These are phyloP conservation scores for Thielaviopsis ethacetica DNA, from an alignment of 2,329 filamentous ascomycete species.

Conservation along the genomic window DNA sequence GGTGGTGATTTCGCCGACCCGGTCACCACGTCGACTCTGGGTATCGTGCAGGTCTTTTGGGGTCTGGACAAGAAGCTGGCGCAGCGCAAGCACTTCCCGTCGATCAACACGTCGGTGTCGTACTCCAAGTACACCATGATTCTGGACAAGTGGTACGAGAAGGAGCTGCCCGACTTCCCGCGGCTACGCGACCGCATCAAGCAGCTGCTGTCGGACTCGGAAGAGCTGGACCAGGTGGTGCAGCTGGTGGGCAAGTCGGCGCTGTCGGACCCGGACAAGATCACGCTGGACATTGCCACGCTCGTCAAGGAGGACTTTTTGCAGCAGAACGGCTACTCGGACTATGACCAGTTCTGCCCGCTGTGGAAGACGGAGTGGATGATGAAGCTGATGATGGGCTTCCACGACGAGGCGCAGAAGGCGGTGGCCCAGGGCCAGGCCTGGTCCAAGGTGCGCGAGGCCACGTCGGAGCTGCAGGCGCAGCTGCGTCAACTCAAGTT, in stretches of 20 bases:
- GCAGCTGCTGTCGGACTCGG: conserved; percentile 83
- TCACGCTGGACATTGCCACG: conserved; percentile 80
- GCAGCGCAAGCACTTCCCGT: conserved; percentile 97
- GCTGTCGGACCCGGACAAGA: conserved; percentile 92
- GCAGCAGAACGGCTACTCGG: conserved; percentile 97
- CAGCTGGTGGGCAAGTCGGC: conserved; percentile 97
- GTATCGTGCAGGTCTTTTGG: conserved; percentile 99
- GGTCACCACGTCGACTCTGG: conserved; percentile 80
- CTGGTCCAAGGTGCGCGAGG: conserved; percentile 87
- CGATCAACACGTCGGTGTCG: conserved; percentile 84
- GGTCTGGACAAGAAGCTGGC: conserved; percentile 99
- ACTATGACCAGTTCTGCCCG: conserved; percentile 98
- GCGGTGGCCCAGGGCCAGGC: conserved; percentile 76
- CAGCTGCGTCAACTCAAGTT: conserved; percentile 91
- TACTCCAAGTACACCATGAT: conserved; percentile 92
- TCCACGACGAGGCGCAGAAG: conserved; percentile 96
- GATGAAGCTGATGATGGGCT: conserved; percentile 99
- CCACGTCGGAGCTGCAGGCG: conserved; percentile 71
- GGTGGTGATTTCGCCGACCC: conserved; percentile 99
- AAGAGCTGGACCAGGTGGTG: conserved; percentile 96
- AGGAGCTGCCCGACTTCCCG: conserved; percentile 87
- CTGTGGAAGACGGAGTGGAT: conserved; percentile 99
- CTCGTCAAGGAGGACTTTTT: conserved; percentile 97
- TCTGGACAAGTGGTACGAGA: conserved; percentile 88
- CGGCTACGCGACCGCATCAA: conserved; percentile 82